phyloP scores from a whole-genome alignment of 768 basidiomycete genomes.

The Hebeloma cylindrosporum region DNA sequence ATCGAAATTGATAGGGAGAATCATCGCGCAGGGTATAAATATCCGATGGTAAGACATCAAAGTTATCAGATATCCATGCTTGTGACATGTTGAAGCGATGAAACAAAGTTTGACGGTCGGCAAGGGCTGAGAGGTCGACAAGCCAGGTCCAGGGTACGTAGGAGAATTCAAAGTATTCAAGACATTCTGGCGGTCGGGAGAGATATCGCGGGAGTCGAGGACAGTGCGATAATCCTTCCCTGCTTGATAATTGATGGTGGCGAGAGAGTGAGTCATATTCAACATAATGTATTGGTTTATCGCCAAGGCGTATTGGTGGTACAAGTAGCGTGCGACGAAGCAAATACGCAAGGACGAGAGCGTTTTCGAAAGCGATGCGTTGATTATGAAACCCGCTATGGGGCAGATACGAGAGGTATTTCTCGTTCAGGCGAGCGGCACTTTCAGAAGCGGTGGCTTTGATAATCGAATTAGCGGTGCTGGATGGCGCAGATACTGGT shows the following conservation, averaged over 20 bases:
- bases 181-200: conserved; percentile 53
- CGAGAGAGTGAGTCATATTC: conserved; percentile 49
- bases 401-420: conserved; percentile 74
- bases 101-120: conserved; percentile 40
- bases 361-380: conserved; percentile 85
- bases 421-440: conserved; percentile 17
- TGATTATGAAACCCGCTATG: conserved; percentile 88
- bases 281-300: conserved; percentile 58
- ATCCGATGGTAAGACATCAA: conserved; percentile 40
- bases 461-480: conserved; percentile 30
- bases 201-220: conserved; percentile 33
- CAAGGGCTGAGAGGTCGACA: conserved; percentile 49
- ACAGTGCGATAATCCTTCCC: conserved; percentile 55
- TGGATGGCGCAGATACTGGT: conserved; percentile 15
- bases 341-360: conserved; percentile 64
- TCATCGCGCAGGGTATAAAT: conserved; percentile 51
- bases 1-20: conserved; percentile 62
- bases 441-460: conserved; percentile 25
- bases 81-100: conserved; percentile 51
- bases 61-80: conserved; percentile 43
- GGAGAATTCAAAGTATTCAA: conserved; percentile 60
- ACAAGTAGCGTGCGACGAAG: conserved; percentile 78
- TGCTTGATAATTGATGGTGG: conserved; percentile 48
- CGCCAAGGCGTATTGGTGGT: conserved; percentile 72
- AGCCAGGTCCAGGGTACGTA: conserved; percentile 71